phyloP scores from a whole-genome alignment of 306 rosid species.

The Biancaea sappan region DNA sequence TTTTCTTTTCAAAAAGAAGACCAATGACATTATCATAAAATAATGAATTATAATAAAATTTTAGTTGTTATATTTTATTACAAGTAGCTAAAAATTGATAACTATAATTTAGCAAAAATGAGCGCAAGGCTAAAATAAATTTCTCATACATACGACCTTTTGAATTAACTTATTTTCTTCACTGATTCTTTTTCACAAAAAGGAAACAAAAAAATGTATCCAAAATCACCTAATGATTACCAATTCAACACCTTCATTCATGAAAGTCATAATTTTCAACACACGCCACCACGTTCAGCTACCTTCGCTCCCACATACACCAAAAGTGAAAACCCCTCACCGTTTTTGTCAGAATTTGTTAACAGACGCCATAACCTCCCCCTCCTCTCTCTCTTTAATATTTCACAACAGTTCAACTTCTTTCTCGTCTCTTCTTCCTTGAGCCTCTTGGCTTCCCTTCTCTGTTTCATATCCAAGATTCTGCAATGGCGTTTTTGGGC shows the following conservation, averaged over 20 bases:
- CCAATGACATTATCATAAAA: too few species aligned
- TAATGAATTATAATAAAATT: too few species aligned
- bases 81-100: too few species aligned
- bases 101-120: too few species aligned
- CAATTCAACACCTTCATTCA: background rate
- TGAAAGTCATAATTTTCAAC: background rate
- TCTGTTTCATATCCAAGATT: background rate
- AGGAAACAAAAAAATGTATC: background rate
- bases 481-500: slow-evolving; percentile 45
- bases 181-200: too few species aligned
- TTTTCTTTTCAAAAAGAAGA: too few species aligned
- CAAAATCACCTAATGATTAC: slow-evolving; percentile 4
- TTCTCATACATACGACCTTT: too few species aligned
- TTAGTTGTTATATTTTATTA: too few species aligned
- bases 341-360: background rate
- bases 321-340: slow-evolving; percentile 20
- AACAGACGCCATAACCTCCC: slow-evolving; percentile 24
- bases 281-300: background rate
- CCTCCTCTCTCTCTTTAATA: background rate
- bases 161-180: too few species aligned
- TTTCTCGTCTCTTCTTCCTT: background rate
- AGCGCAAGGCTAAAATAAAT: too few species aligned
- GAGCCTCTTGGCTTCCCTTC: slow-evolving; percentile 39
- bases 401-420: slow-evolving; percentile 27
- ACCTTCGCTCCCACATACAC: slow-evolving; percentile 32